Percentiles rank a stretch among this genome's conserved stretches.
Conservation (phyloP, 805 yeast species). For the Candida nitratophila region DNA sequence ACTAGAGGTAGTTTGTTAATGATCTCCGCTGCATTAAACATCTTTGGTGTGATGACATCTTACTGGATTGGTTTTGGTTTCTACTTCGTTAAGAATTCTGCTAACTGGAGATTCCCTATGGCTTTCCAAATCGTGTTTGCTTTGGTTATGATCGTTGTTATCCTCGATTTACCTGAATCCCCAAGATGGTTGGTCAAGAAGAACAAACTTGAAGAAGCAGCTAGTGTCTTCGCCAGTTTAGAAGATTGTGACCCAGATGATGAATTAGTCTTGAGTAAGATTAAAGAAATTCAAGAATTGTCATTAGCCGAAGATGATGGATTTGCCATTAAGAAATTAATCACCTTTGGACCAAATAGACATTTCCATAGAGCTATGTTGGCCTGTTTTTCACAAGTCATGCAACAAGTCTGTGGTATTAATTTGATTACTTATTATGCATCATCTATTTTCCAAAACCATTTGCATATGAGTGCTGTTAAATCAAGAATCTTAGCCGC, state of each 20-base stretch:
- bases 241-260: conserved; percentile 4
- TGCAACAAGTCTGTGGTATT: conserved; percentile 44
- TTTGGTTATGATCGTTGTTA: conserved; percentile 4
- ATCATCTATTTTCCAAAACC: conserved; percentile 39
- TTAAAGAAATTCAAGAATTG: not conserved
- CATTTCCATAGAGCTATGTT: conserved; percentile 37
- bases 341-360: conserved; percentile 30
- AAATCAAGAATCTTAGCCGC: conserved; percentile 34
- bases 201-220: conserved; percentile 28
- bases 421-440: conserved; percentile 49
- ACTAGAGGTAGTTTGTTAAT: conserved; percentile 67
- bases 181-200: conserved; percentile 28
- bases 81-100: conserved; percentile 37
- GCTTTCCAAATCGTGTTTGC: conserved; percentile 52
- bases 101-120: conserved; percentile 62
- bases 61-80: conserved; percentile 60
- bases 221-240: conserved; percentile 18
- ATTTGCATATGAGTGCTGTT: conserved; percentile 31
- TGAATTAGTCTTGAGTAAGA: not conserved
- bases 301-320: conserved; percentile 10
- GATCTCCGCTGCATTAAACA: conserved; percentile 48
- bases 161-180: conserved; percentile 20
- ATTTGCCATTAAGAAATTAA: conserved; percentile 18
- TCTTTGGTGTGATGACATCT: conserved; percentile 62
- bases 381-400: conserved; percentile 31